Evolutionary conservation across 2,329 filamentous ascomycete species (phyloP).

Genomic region (Colletotrichum costaricense): DNA sequence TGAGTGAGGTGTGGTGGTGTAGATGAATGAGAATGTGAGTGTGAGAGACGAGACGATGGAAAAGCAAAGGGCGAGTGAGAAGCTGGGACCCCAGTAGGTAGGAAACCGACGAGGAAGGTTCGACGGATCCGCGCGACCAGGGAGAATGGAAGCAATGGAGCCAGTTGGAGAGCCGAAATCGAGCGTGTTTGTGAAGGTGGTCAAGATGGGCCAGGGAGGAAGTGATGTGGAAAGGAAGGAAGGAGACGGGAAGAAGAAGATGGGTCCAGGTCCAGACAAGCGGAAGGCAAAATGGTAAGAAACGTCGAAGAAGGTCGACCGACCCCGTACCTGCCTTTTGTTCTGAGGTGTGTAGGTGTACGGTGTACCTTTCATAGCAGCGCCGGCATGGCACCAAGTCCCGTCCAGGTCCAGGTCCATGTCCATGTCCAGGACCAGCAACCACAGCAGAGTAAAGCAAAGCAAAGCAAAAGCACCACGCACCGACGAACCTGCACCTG

Average conservation of each 20-base stretch:
- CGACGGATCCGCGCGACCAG: conserved; percentile 25
- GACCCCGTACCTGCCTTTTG: not conserved
- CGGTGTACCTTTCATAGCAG: not conserved
- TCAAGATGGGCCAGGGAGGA: conserved; percentile 36
- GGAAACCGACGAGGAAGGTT: conserved; percentile 24
- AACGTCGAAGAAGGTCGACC: conserved; percentile 31
- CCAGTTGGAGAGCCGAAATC: conserved; percentile 4
- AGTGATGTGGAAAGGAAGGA: conserved; percentile 35
- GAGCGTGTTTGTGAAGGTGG: conserved; percentile 35
- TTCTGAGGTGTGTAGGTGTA: not conserved
- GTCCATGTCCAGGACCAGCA: not conserved
- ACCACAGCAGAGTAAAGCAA: not conserved
- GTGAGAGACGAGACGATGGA: conserved; percentile 4
- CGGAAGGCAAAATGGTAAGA: conserved; percentile 36
- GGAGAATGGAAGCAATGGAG: conserved; percentile 19
- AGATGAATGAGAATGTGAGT: conserved; percentile 4
- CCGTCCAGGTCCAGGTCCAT: not conserved
- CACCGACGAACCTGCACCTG: conserved; percentile 9
- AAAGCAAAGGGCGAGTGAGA: conserved; percentile 4
- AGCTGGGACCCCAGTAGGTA: conserved; percentile 8
- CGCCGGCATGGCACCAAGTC: not conserved
- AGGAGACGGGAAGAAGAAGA: conserved; percentile 32
- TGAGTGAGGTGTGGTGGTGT: not conserved
- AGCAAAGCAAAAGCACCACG: conserved; percentile 13
- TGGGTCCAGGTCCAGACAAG: conserved; percentile 32